phyloP scores from a whole-genome alignment of 192 early-diverging fungal genomes.

The Chytriomyces confervae region DNA sequence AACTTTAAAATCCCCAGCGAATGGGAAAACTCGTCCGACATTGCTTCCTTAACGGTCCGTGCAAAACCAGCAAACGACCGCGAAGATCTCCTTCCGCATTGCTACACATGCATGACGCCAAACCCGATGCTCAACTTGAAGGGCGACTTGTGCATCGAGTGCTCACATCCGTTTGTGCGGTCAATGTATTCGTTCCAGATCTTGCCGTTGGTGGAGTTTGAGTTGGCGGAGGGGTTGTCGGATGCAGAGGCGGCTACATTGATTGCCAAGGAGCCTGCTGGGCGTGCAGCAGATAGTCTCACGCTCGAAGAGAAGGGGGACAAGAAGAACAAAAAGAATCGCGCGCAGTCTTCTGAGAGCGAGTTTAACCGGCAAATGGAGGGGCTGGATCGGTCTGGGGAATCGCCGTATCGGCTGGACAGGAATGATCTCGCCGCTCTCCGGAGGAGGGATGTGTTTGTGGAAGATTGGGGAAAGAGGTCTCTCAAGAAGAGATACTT shows the following conservation, averaged over 20 bases:
- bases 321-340: conserved; percentile 13
- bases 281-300: background rate
- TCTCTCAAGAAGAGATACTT: conserved; percentile 52
- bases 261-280: conserved; percentile 41
- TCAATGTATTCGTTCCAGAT: conserved; percentile 61
- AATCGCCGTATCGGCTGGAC: conserved; percentile 40
- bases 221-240: conserved; percentile 48
- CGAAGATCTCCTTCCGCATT: conserved; percentile 51
- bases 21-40: conserved; percentile 61
- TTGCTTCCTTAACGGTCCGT: conserved; percentile 50
- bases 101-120: conserved; percentile 53
- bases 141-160: conserved; percentile 51
- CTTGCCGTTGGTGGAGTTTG: conserved; percentile 59
- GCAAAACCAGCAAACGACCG: conserved; percentile 52
- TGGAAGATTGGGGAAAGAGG: conserved; percentile 46
- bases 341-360: conserved; percentile 29
- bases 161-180: conserved; percentile 53
- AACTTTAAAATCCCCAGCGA: conserved; percentile 40
- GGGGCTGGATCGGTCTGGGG: conserved; percentile 36
- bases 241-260: conserved; percentile 46
- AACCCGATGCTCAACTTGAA: conserved; percentile 56
- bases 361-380: conserved; percentile 45
- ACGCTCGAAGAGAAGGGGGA: conserved; percentile 5
- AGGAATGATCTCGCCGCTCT: conserved; percentile 44
- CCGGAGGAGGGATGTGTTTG: conserved; percentile 45